Evolutionary conservation across 371 early-diverging fungal species (phyloP), one percentile per base, ranked within the genome.

Genomic region (Mortierella sp.): DNA sequence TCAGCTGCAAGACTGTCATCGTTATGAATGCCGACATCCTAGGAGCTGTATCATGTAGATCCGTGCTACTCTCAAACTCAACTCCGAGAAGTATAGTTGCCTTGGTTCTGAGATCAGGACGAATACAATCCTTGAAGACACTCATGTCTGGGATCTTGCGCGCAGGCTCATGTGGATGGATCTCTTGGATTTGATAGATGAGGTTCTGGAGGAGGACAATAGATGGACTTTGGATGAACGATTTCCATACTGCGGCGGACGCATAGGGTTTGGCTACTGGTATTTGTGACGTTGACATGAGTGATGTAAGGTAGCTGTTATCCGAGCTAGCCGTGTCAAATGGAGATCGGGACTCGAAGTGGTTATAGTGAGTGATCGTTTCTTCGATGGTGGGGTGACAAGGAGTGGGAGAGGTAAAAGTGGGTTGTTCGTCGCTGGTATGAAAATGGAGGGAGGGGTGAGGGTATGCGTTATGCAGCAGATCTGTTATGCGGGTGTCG

Each of bases 201-300:
- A 61, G 17, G 6, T 34, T 24, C 4, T 64, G 49, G 17, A 64
- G 55, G 24, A 30, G 12, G 34, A 24, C 28, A 26, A 56, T 30
- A 43, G 37, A 31, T 5, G 64, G 50, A 9, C 56, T 48, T 28
- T 64, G 64, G 17, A 64, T 56, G 28, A 56, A 21, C n/a, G 39
- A 26, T 23, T 30, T 56, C 64, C 64, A 64, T 8, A 55, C 30
- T 4, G 34, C 52, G 3, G 52, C 42, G 15, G 37, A 44, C 5
- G 37, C 27, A 39, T 27, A 58, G 9, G 32, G 59, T 12, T n/a
- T 23, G 14, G 26, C 24, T 39, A 46, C 31, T 55, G 26, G n/a
- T n/a, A n/a, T n/a, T n/a, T n/a, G n/a, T n/a, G n/a, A n/a, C n/a
- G n/a, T n/a, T n/a, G n/a, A n/a, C n/a, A n/a, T n/a, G n/a, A n/a